Conservation (phyloP, 2,329 filamentous ascomycete species). For the Xylariales sp. region DNA sequence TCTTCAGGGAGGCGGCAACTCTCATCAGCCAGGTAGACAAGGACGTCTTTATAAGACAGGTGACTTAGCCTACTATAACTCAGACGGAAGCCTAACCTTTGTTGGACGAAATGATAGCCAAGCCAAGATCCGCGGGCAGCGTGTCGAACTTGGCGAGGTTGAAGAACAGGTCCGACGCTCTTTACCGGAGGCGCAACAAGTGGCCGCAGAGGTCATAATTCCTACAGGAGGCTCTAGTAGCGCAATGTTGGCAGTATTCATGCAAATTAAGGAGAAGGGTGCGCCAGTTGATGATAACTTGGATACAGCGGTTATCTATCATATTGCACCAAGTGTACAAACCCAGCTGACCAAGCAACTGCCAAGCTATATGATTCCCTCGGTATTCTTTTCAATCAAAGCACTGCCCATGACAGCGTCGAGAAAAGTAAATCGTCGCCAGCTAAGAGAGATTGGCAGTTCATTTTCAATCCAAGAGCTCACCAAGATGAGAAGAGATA, state of each 20-base stretch:
- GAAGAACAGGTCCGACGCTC: background rate
- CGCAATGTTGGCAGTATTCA: too few species aligned
- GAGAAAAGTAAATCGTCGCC: constrained; percentile 9
- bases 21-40: constrained; percentile 8
- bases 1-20: constrained; percentile 9
- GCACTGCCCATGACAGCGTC: constrained; percentile 10
- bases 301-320: too few species aligned
- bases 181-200: background rate
- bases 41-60: constrained; percentile 32
- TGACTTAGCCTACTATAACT: constrained; percentile 30
- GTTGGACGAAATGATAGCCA: constrained; percentile 6
- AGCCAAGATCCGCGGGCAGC: constrained; percentile 5
- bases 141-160: constrained; percentile 6
- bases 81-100: constrained; percentile 23
- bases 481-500: background rate
- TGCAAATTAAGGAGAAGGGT: too few species aligned
- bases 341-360: too few species aligned
- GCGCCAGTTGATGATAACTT: too few species aligned
- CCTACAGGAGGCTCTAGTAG: too few species aligned
- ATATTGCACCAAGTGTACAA: too few species aligned
- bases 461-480: constrained; percentile 7
- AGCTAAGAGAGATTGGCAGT: background rate
- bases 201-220: background rate
- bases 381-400: constrained; percentile 6
- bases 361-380: constrained; percentile 11